Base-by-base conservation (phyloP, 2,329 filamentous ascomycete genomes). In the Rhynchosporium secalis region DNA sequence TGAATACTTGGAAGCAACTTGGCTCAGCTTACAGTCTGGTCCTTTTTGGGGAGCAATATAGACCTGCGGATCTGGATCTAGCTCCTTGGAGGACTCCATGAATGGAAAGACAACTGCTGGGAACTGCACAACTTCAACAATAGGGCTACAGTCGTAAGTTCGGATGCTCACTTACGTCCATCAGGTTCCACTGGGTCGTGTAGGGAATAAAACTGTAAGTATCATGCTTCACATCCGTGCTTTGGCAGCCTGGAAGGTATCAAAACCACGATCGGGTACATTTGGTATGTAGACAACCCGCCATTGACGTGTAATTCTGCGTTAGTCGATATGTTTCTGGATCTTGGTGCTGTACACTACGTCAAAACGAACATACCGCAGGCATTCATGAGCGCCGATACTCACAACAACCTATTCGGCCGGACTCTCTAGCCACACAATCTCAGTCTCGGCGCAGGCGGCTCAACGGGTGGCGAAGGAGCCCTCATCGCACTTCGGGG, bases 311-410 rank as follows among this genome's bases (percentile, higher is more conserved):
- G 83, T 40, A 91, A 96, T 76, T 91, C 91, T 0, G 79, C 85
- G 2, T 83, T 91, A 67, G 86, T 90, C n/a, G 84, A 81, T 60
- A 76, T 96, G 36, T 80, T 96, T 51, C 94, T 95, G 72, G 88
- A 93, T 71, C 90, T 91, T 2, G 90, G 92, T 36, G 92, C 92
- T 0, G 82, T 96, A 1, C 92, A 91, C 0, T 96, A 95, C 72
- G 91, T 92, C 69, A 96, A 96, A 80, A 96, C 92, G 0, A 93
- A 93, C 62, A 75, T 95, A 1, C 92, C 92, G 10, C 89, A 92
- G 62, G 95, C 92, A 0, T 82, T 66, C 43, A 65, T 68, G 63
- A 56, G 57, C 33, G 57, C 56, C 6, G 66, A 67, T 33, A 60
- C 63, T 4, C 55, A 52, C 61, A 85, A 85, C 68, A 81, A 82